Evolutionary conservation across 495 filamentous ascomycete species (phyloP), one percentile per base, ranked within the genome.

Genomic region (Neurospora intermedia): DNA sequence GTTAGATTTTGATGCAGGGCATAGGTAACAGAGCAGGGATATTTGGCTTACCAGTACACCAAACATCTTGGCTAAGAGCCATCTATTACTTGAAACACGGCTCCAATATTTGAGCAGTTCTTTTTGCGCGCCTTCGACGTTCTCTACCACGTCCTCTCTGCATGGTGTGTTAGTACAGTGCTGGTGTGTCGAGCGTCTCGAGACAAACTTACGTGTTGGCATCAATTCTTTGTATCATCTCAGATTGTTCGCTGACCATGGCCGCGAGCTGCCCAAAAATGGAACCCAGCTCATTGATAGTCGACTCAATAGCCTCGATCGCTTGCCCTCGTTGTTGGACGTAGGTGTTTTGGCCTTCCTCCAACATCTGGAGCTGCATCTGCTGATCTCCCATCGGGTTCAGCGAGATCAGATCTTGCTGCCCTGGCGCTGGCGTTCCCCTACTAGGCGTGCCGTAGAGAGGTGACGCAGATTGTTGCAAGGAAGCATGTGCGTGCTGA

Each of bases 51-150:
- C 89, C 46, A 90, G 81, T 27, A 90, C 92, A 72, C 96, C 96
- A 88, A 99, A 97, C 96, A 99, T 99, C 88, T 98, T 98, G 18
- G 94, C 96, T 71, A 99, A 89, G 69, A 99, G 83, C 96, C 96
- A 98, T 77, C 96, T 87, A 85, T 98, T 99, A 38, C 94, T 92
- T 27, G 92, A 93, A 13, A 98, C 94, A 35, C 94, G 87, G 13
- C 88, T 91, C 96, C 96, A 99, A 83, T 98, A 99, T 78, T 98
- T 98, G 85, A 99, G 88, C 75, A 94, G 75, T 83, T 99, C 96
- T 54, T 94, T 88, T 79, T 99, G 96, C 13, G 96, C 96, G 39
- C 96, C 96, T 80, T 97, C 88, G 16, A 99, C 96, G 78, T 99
- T 98, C 77, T 97, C 94, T 41, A 99, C 96, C 18, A 98, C 77